Percentiles rank a stretch among this genome's conserved stretches.
Conservation (phyloP, 805 yeast genomes). For the Starmera pachycereana region DNA sequence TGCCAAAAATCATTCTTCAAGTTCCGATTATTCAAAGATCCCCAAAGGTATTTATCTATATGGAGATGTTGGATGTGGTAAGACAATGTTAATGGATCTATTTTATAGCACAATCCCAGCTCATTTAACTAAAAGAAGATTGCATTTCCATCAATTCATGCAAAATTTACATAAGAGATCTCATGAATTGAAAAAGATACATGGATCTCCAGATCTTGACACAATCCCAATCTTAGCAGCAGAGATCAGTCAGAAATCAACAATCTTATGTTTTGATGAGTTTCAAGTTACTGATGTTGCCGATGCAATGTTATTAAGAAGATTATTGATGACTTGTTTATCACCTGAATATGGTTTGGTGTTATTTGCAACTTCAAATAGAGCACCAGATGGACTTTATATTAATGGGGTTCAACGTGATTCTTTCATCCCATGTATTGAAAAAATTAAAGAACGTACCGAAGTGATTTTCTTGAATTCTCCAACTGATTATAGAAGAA, state of each 20-base stretch:
- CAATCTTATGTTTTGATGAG: slow-evolving; percentile 89
- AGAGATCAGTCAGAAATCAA: slow-evolving; percentile 66
- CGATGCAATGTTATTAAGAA: slow-evolving; percentile 90
- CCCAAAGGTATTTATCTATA: slow-evolving; percentile 86
- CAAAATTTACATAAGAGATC: slow-evolving; percentile 83
- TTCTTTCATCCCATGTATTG: slow-evolving; percentile 87
- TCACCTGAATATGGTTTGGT: slow-evolving; percentile 74
- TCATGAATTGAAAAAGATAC: slow-evolving; percentile 58
- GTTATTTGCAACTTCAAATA: slow-evolving; percentile 86
- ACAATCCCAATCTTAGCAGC: slow-evolving; percentile 77
- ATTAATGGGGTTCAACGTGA: slow-evolving; percentile 90
- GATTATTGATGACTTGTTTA: slow-evolving; percentile 57
- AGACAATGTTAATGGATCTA: slow-evolving; percentile 96
- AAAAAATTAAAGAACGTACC: slow-evolving; percentile 60
- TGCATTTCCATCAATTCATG: slow-evolving; percentile 97
- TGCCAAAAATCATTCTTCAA: slow-evolving; percentile 7
- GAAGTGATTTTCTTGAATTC: slow-evolving; percentile 76
- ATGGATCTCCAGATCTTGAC: slow-evolving; percentile 61
- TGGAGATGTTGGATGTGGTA: slow-evolving; percentile 98
- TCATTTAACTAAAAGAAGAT: slow-evolving; percentile 65
- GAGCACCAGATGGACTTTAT: slow-evolving; percentile 91
- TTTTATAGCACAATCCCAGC: slow-evolving; percentile 78
- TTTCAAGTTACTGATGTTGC: slow-evolving; percentile 98
- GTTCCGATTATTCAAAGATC: slow-evolving; percentile 25
- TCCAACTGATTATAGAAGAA: slow-evolving; percentile 88